Conservation (phyloP, 2,329 filamentous ascomycete genomes). For the Camillea tinctor region DNA sequence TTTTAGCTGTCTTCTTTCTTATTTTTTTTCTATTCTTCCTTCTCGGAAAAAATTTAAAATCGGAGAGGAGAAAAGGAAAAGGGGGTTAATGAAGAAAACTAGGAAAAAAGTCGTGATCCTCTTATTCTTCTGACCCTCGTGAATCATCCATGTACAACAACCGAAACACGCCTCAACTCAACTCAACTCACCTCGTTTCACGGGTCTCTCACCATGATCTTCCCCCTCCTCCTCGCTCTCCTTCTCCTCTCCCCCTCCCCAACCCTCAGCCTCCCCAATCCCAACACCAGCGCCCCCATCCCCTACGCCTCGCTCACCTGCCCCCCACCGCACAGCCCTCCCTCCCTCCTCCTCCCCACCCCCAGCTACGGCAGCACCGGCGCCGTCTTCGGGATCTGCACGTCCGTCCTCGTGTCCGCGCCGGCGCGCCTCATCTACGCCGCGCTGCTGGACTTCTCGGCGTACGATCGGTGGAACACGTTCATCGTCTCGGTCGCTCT, state of each 20-base stretch:
- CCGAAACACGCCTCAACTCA: no score
- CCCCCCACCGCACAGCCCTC: not conserved
- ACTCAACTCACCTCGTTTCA: no score
- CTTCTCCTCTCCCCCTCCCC: not conserved
- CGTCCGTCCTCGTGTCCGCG: slow-evolving; percentile 22
- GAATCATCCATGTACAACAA: no score
- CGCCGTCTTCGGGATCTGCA: slow-evolving; percentile 26
- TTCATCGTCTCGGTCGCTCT: slow-evolving; percentile 25
- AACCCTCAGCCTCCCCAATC: not conserved
- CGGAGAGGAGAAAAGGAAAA: no score
- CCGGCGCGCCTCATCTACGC: slow-evolving; percentile 13
- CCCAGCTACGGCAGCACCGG: slow-evolving; percentile 22
- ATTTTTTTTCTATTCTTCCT: no score
- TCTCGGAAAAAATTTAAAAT: no score
- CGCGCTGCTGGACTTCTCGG: slow-evolving; percentile 25
- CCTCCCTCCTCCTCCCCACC: slow-evolving; percentile 9
- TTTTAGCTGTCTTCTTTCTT: no score
- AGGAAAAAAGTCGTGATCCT: no score
- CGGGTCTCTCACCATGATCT: no score
- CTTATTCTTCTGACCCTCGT: no score
- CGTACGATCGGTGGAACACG: slow-evolving; percentile 27
- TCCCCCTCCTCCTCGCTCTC: not conserved
- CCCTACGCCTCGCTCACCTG: slow-evolving; percentile 10
- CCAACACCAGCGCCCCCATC: not conserved
- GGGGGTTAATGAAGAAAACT: no score